Conservation (phyloP, 495 filamentous ascomycete genomes). For the Neurospora africana region DNA sequence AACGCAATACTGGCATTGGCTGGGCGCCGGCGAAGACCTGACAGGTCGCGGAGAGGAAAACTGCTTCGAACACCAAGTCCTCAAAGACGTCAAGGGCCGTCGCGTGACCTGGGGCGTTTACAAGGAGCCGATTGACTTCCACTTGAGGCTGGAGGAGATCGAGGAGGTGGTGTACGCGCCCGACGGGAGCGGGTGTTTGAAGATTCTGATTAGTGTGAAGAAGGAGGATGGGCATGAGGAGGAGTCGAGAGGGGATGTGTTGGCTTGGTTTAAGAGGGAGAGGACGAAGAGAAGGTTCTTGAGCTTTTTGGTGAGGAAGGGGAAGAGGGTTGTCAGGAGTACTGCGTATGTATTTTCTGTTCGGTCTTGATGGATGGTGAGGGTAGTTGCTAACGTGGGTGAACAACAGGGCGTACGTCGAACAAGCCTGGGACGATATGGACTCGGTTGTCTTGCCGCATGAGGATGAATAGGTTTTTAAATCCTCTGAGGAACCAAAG, state of each 20-base stretch:
- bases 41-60: constrained; percentile 15
- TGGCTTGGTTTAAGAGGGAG: constrained; percentile 35
- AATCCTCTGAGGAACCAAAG: neutral
- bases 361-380: no score
- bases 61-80: constrained; percentile 37
- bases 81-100: constrained; percentile 27
- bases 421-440: constrained; percentile 9
- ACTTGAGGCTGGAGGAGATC: constrained; percentile 27
- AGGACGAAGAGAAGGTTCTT: constrained; percentile 38
- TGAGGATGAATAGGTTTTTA: neutral
- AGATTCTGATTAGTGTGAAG: constrained; percentile 23
- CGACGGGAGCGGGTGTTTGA: constrained; percentile 9
- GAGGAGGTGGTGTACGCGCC: constrained; percentile 26
- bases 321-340: constrained; percentile 25
- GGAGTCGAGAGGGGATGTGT: constrained; percentile 21
- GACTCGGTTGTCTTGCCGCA: constrained; percentile 11
- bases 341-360: constrained; percentile 16
- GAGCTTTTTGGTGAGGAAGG: constrained; percentile 27
- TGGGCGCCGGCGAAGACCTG: constrained; percentile 2
- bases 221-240: constrained; percentile 9
- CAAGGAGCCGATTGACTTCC: constrained; percentile 36
- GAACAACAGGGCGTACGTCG: constrained; percentile 7
- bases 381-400: neutral
- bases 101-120: constrained; percentile 34
- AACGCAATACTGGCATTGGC: constrained; percentile 43